Evolutionary conservation across 495 filamentous ascomycete species (phyloP).

Genomic region (Trichoderma gamsii): DNA sequence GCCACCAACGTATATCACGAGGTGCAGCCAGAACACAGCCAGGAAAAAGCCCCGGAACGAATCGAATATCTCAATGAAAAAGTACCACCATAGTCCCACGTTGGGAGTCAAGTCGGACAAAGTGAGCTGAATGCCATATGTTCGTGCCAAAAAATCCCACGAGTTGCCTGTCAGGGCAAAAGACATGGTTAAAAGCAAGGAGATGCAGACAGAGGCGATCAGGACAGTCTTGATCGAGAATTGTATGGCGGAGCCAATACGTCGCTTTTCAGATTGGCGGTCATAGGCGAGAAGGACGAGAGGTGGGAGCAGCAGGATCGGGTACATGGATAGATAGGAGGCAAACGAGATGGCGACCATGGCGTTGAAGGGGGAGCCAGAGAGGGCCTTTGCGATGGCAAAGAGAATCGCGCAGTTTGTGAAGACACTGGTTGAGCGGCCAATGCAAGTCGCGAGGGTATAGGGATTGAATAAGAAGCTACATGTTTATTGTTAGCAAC

Average conservation of each 20-base stretch:
- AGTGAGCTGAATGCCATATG: conserved; percentile 86
- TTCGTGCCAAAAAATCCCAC: conserved; percentile 78
- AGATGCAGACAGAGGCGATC: conserved; percentile 43
- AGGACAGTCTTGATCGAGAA: conserved; percentile 49
- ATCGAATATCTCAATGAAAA: conserved; percentile 99
- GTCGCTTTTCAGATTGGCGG: conserved; percentile 34
- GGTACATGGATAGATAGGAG: conserved; percentile 87
- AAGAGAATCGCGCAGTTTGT: conserved; percentile 83
- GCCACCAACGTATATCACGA: conserved; percentile 79
- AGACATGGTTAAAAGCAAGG: conserved; percentile 61
- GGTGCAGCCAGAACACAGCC: conserved; percentile 94
- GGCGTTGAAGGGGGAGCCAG: conserved; percentile 64
- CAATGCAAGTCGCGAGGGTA: conserved; percentile 86
- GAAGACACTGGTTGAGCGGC: conserved; percentile 85
- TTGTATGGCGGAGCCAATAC: conserved; percentile 26
- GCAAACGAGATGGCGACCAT: conserved; percentile 83
- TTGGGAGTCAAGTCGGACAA: conserved; percentile 93
- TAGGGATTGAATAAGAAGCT: conserved; percentile 95
- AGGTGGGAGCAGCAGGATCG: conserved; percentile 77
- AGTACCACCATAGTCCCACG: conserved; percentile 98
- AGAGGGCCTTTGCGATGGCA: conserved; percentile 75
- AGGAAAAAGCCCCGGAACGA: conserved; percentile 96
- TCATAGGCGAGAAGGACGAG: conserved; percentile 80
- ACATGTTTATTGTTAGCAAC: background rate
- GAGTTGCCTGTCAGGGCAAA: conserved; percentile 68